Base-by-base conservation (phyloP, 306 rosid species). In the Potentilla sterilis region DNA sequence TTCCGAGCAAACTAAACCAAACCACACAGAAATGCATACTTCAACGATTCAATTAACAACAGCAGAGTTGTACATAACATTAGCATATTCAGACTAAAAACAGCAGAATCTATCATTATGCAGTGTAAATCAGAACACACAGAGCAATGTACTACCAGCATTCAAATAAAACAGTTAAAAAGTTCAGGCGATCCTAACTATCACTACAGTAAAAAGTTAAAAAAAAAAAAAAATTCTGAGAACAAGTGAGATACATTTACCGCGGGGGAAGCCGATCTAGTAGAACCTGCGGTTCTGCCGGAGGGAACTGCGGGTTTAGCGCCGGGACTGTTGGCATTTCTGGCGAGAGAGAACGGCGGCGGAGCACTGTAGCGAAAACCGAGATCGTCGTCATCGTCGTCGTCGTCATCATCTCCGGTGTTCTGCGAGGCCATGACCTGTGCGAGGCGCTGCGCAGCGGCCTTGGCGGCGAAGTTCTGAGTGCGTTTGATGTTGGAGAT, bases 391-490 rank as follows among this genome's bases (percentile, higher is more conserved):
- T 85, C 91, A 1, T 91, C 97, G 3, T 90, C 94, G 9, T 82
- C 78, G 61, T 80, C 87, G 9, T 88, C 87, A 11, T 83, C 89
- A 38, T 28, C 28, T 28, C 38, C 96, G 48, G 92, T 84, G 52
- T 91, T 79, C 87, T 94, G 98, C 28, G 98, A 94, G 70, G 98
- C 97, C 97, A 94, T 94, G 65, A 94, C 98, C 87, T 91, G 96
- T 7, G 98, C 96, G n/a, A 94, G 97, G 66, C 97, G 94, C 83
- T 94, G 96, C 61, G 98, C 96, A 1, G 98, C 98, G 37, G 98
- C 98, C 84, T 89, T 94, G 67, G 97, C 97, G 9, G 98, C 97
- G 72, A 94, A 87, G 84, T 94, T 91, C 84, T 94, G 98, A 75
- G 90, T 88, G 84, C 96, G 88, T 77, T 90, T 94, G 81, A 94